Evolutionary conservation across 768 basidiomycete species (phyloP).

Genomic region (Nidularia pulvinata): DNA sequence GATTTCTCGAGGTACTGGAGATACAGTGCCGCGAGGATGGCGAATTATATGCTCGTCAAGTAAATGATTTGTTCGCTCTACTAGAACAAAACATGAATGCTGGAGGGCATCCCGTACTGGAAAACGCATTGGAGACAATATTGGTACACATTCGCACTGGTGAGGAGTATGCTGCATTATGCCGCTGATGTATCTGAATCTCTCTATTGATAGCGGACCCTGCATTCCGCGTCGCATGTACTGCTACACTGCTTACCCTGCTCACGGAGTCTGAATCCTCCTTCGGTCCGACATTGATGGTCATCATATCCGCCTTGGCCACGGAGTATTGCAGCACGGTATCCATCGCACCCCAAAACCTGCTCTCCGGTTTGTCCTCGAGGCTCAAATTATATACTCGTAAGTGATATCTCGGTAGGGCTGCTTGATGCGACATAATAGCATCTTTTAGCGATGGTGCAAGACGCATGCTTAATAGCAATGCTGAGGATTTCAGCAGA

Average conservation of each 20-base stretch:
- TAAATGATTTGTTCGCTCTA: slow-evolving; percentile 39
- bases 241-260: slow-evolving; percentile 42
- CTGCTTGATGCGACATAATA: slow-evolving; percentile 2
- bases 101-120: slow-evolving; percentile 41
- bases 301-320: slow-evolving; percentile 69
- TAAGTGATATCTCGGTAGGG: slow-evolving; percentile 2
- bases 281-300: slow-evolving; percentile 57
- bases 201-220: slow-evolving; percentile 27
- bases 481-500: slow-evolving; percentile 69
- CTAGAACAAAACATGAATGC: slow-evolving; percentile 27
- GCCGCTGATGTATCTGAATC: slow-evolving; percentile 1
- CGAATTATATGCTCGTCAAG: slow-evolving; percentile 52
- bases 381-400: slow-evolving; percentile 16
- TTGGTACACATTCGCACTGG: slow-evolving; percentile 50
- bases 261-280: slow-evolving; percentile 33
- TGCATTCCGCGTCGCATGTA: slow-evolving; percentile 39
- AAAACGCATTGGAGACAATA: slow-evolving; percentile 55
- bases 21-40: slow-evolving; percentile 47
- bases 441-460: slow-evolving; percentile 55
- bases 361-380: slow-evolving; percentile 10
- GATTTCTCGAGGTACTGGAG: slow-evolving; percentile 57
- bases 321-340: slow-evolving; percentile 27
- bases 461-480: slow-evolving; percentile 70
- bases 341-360: slow-evolving; percentile 9
- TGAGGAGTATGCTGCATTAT: slow-evolving; percentile 19